Base-by-base conservation (phyloP, 495 filamentous ascomycete genomes). In the Pyronema domesticum region DNA sequence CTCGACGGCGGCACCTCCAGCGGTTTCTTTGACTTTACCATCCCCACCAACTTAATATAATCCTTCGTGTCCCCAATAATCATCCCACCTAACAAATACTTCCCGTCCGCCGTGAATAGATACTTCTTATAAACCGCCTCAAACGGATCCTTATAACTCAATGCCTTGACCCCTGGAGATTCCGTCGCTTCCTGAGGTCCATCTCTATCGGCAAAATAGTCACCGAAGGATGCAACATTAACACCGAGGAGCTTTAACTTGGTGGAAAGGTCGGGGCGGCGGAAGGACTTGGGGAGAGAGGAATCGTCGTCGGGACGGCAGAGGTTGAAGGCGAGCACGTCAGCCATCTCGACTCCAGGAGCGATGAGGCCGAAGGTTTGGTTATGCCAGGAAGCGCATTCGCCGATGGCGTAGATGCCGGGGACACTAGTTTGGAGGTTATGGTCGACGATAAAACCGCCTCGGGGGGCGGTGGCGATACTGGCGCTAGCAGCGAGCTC, bases 41-140 rank as follows among this genome's bases (percentile, higher is more conserved):
- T 81, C n/a, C 86, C 84, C 6, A 94, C 89, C 40, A 96, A 71
- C 63, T 94, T 94, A 68, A 95, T 76, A 65, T 95, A 96, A 68
- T 96, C 89, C 56, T 77, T 82, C 0, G 88, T 94, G 68, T 96
- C 89, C 37, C 89, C 89, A 55, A 96, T 94, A 84, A 96, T 95
- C 89, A 96, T 96, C 3, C 89, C 89, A 14, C 89, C 89, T 6
- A 96, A 77, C 2, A 96, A 71, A 66, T 86, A 91, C 64, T 94
- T 94, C 18, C 89, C 89, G 64, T 96, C 89, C 64, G 82, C 68
- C 1, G 89, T 94, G 60, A 95, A 95, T 6, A 96, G 69, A 67
- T 88, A 96, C 68, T 96, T 96, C 69, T 96, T 95, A 68, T 96
- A 96, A 0, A 95, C 79, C n/a, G 86, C 81, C 55, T 80, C 76